Conservation (phyloP, 2,329 filamentous ascomycete genomes). For the Plenodomus lindquistii region DNA sequence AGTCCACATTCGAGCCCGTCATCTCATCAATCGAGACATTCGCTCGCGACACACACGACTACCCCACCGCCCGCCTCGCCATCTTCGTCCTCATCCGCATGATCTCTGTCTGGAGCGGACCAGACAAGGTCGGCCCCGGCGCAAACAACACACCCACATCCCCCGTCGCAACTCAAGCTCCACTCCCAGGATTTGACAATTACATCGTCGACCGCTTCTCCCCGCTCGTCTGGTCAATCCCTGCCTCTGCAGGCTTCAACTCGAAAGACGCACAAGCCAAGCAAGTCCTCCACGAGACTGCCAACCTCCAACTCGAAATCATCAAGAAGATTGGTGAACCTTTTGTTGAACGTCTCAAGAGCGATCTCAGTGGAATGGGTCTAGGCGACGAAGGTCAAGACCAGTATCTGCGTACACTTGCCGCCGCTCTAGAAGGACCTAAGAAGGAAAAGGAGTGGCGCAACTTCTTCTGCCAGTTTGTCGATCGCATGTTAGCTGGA, state of each 20-base stretch:
- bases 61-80: constrained; percentile 70
- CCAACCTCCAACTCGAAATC: constrained; percentile 82
- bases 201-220: constrained; percentile 92
- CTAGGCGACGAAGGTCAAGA: constrained; percentile 67
- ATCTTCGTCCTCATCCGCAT: constrained; percentile 83
- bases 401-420: constrained; percentile 61
- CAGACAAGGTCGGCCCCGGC: constrained; percentile 59
- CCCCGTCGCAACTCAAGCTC: constrained; percentile 57
- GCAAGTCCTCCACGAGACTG: constrained; percentile 86
- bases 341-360: constrained; percentile 72
- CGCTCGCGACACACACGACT: constrained; percentile 73
- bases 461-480: constrained; percentile 51
- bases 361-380: constrained; percentile 67
- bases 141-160: constrained; percentile 38
- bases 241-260: constrained; percentile 77
- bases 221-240: constrained; percentile 84
- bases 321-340: constrained; percentile 85
- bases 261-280: constrained; percentile 86
- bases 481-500: constrained; percentile 36
- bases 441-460: constrained; percentile 50
- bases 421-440: constrained; percentile 37
- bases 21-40: constrained; percentile 84
- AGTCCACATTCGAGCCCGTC: constrained; percentile 85
- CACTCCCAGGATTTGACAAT: constrained; percentile 83
- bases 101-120: constrained; percentile 87